Base-by-base conservation (phyloP, 192 early-diverging fungal genomes). In the Gigaspora rosea region DNA sequence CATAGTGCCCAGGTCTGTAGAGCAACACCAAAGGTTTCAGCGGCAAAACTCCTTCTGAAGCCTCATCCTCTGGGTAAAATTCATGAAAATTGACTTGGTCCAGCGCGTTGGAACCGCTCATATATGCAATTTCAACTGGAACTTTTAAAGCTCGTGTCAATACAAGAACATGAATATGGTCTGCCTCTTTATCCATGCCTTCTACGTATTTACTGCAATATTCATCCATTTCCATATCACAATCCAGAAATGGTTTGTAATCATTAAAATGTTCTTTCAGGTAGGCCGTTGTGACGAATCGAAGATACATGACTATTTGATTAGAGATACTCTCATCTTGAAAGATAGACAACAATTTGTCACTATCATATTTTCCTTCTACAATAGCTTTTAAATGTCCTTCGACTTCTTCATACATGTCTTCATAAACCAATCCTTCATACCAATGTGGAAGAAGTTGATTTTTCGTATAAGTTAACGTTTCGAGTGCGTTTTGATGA, bases 121-220 rank as follows among this genome's bases (percentile, higher is more conserved):
- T 75, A 59, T 94, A 92, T 0, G 90, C 89, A 5, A 95, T 88
- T 35, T 91, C 83, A 52, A 93, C 80, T 11, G 85, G 86, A 1
- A 94, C 81, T 62, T 88, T 84, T 3, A 93, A 73, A 0, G 86
- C 90, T 73, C 90, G 92, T 7, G 88, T 87, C 57, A 95, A 79
- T 2, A 90, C 93, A 58, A 92, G 93, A 16, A 95, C 87, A 66
- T 94, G 93, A 59, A 93, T 87, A 73, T 94, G 90, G 77, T 94
- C 94, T 4, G 90, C 87, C 80, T 95, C 94, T 57, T 88, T 81
- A 16, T 86, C 89, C 82, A 90, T 85, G 6, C 85, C 89, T 54
- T 88, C 87, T 0, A 90, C 89, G 56, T 83, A 84, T 54, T 82
- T 83, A 1, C 78, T 77, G 61, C 89, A 90, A 61, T 81, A 90